These are phyloP conservation scores for Capsicum rhomboideum DNA, from an alignment of 257 asterid genomes.

Conservation along the genomic window DNA sequence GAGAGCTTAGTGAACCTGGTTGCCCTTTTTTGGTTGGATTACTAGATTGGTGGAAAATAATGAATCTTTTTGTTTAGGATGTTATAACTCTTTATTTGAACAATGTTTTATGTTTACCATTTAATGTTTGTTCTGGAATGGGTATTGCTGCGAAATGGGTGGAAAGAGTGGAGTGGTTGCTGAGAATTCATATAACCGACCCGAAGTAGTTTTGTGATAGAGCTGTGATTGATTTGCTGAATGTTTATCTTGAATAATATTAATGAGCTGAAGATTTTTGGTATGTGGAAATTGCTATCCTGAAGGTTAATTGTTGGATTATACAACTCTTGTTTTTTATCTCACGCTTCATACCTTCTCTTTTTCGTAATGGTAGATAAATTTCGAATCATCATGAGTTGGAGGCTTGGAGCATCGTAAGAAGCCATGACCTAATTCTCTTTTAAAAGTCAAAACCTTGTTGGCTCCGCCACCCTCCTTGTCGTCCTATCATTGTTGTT, in stretches of 20 bases:
- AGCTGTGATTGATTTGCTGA: background rate
- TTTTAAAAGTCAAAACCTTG: background rate
- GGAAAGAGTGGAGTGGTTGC: background rate
- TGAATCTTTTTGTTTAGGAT: background rate
- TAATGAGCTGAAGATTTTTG: background rate
- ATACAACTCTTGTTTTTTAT: background rate
- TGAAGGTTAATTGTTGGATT: background rate
- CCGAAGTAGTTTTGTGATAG: too few species aligned
- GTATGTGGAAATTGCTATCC: background rate
- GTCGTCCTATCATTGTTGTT: background rate
- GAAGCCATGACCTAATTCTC: background rate
- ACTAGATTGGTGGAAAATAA: background rate
- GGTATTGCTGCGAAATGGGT: background rate
- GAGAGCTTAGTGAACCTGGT: background rate
- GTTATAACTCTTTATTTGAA: background rate
- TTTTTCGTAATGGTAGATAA: background rate
- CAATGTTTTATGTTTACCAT: background rate
- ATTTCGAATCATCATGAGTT: background rate
- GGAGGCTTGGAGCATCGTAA: background rate
- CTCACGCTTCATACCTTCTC: background rate
- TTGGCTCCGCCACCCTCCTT: background rate
- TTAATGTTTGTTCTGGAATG: background rate
- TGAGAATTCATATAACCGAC: too few species aligned
- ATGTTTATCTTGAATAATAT: background rate
- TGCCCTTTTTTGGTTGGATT: background rate